Evolutionary conservation across 352 stramenopile species (phyloP).

Genomic region (Globisporangium abappressorium): DNA sequence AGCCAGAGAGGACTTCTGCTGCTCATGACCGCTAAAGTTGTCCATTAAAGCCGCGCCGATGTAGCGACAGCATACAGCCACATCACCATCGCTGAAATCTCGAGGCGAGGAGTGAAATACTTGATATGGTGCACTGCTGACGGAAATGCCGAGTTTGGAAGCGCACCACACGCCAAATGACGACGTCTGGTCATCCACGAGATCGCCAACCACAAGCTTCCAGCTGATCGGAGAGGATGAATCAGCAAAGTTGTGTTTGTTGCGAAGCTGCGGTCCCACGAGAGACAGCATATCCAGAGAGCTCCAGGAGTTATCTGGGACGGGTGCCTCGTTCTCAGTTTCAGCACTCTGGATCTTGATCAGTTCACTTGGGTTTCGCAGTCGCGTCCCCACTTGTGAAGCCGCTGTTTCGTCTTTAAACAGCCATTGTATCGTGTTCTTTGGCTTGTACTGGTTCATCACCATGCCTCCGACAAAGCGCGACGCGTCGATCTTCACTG

Average conservation of each 20-base stretch:
- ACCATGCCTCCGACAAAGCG: slow-evolving; percentile 18
- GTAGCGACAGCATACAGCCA: slow-evolving; percentile 60
- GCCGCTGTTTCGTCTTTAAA: slow-evolving; percentile 22
- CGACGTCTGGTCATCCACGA: slow-evolving; percentile 47
- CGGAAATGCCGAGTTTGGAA: slow-evolving; percentile 37
- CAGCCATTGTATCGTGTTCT: slow-evolving; percentile 44
- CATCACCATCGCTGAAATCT: slow-evolving; percentile 7
- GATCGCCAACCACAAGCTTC: slow-evolving; percentile 77
- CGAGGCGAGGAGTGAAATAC: slow-evolving; percentile 13
- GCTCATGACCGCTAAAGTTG: not conserved
- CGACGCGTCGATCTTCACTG: slow-evolving; percentile 37
- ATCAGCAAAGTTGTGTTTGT: slow-evolving; percentile 14
- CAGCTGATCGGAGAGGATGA: slow-evolving; percentile 32
- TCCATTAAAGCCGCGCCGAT: slow-evolving; percentile 34
- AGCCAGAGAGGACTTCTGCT: slow-evolving; percentile 27
- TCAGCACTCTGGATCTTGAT: slow-evolving; percentile 3
- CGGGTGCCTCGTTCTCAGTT: not conserved
- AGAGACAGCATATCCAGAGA: slow-evolving; percentile 33
- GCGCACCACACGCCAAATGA: slow-evolving; percentile 78
- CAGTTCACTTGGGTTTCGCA: slow-evolving; percentile 24
- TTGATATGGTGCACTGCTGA: slow-evolving; percentile 17
- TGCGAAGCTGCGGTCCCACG: slow-evolving; percentile 26
- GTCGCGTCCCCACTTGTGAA: slow-evolving; percentile 19
- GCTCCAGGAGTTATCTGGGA: slow-evolving; percentile 1
- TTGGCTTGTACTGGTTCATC: slow-evolving; percentile 37